A percentile compares a stretch with the other conserved stretches of the same genome.
These are phyloP conservation scores for Sphaerulina vaccinii DNA, from an alignment of 2,329 filamentous ascomycete genomes.

Conservation along the genomic window DNA sequence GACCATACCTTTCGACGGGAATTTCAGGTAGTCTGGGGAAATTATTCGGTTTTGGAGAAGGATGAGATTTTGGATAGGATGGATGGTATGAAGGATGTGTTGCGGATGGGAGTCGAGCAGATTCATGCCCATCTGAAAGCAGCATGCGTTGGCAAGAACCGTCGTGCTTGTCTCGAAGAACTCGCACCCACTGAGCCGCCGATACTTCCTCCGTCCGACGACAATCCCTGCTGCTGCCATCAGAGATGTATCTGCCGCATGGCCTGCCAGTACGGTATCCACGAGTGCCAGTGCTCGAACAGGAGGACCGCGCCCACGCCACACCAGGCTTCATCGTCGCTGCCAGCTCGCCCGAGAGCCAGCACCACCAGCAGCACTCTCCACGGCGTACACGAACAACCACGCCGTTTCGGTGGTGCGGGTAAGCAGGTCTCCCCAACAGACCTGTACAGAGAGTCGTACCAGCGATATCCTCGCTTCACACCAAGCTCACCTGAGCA, in stretches of 20 bases:
- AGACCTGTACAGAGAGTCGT: no score
- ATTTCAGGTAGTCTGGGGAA: neutral
- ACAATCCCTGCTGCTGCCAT: constrained; percentile 1
- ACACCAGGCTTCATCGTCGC: no score
- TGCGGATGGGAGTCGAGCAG: neutral
- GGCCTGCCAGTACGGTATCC: constrained; percentile 2
- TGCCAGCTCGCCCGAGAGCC: no score
- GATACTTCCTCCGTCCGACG: neutral
- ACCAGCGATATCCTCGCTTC: no score
- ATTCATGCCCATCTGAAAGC: neutral
- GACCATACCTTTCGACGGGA: neutral
- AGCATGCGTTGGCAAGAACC: neutral
- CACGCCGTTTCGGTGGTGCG: no score
- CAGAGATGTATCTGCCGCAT: neutral
- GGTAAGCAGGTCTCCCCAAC: no score
- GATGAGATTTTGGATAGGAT: neutral
- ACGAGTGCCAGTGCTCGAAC: constrained; percentile 2
- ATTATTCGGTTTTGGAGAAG: constrained; percentile 1
- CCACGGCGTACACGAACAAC: no score
- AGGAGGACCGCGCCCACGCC: no score
- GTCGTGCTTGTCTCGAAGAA: constrained; percentile 1
- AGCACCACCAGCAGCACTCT: no score
- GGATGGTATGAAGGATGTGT: neutral
- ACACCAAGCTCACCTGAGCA: no score
- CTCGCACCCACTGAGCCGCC: neutral